Base-by-base conservation (phyloP, 139 green algal species). In the Tetradesmus lagerheimii region DNA sequence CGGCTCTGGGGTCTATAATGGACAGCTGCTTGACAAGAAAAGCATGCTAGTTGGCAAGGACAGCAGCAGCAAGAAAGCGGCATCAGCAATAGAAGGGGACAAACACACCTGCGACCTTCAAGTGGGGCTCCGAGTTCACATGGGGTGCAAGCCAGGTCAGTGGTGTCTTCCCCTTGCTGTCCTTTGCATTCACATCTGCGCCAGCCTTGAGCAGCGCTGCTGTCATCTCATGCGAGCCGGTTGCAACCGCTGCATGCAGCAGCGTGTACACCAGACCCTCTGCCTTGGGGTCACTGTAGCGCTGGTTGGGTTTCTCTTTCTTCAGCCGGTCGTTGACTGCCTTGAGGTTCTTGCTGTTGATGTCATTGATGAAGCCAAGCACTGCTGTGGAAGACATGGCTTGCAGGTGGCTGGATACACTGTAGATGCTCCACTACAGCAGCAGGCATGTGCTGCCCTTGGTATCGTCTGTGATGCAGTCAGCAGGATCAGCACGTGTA, bases 331-430 rank as follows among this genome's bases (percentile, higher is more conserved):
- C 66, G 31, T 74, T 31, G 15, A 89, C 67, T 75, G 85, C 85
- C 31, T 71, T 80, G 5, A 80, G 20, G 35, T 88, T 88, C 12
- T 88, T 88, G 35, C 18, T 43, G 31, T 41, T 80, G 64, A 88
- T 88, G 38, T 88, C 85, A 20, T 90, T 90, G 15, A 90, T 77
- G 74, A 90, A 85, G 8, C 86, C 74, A 2, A 90, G 37, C 29
- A 85, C 86, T 0, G 45, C 34, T 25, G 74, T 90, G 25, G 45
- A 78, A 29, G 86, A 90, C 86, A 90, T 90, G 18, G 62, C 81
- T 50, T 4, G 20, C 80, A 57, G 29, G 23, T 64, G 23, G 35
- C 57, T 71, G 5, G 50, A 4, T n/a, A 2, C 8, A 23, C 23
- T 71, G 45, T 57, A 12, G 14, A 57, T 12, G 45, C 45, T 57